These are phyloP conservation scores for Tubosaeta brunneosetosa DNA, from an alignment of 768 basidiomycete genomes.

Conservation along the genomic window DNA sequence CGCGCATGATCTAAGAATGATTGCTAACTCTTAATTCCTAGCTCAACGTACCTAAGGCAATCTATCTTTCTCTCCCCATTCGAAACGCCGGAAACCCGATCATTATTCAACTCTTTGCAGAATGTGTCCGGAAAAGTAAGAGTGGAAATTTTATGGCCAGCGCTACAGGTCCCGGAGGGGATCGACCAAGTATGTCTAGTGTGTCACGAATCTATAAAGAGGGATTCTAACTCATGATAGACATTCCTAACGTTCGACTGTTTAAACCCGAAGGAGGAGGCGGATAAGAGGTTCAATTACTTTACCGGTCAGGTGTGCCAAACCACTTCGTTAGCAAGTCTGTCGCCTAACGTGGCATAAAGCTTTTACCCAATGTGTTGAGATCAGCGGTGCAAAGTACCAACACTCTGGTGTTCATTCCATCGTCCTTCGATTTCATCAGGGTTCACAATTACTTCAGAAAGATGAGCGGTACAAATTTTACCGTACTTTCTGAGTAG, in stretches of 20 bases:
- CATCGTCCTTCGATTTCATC: slow-evolving; percentile 96
- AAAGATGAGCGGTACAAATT: slow-evolving; percentile 64
- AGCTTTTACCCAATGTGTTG: slow-evolving; percentile 77
- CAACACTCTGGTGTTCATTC: slow-evolving; percentile 85
- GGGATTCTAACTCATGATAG: slow-evolving; percentile 33
- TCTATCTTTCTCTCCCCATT: slow-evolving; percentile 82
- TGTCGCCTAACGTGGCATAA: not conserved
- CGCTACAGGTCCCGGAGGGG: slow-evolving; percentile 77
- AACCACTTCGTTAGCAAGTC: not conserved
- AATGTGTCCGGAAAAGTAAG: slow-evolving; percentile 85
- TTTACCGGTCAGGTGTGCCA: slow-evolving; percentile 76
- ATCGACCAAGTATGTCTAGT: slow-evolving; percentile 62
- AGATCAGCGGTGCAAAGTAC: slow-evolving; percentile 92
- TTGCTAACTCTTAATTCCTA: slow-evolving; percentile 26
- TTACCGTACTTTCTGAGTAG: slow-evolving; percentile 87
- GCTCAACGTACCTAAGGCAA: slow-evolving; percentile 84
- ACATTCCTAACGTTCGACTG: slow-evolving; percentile 74
- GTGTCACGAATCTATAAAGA: not conserved
- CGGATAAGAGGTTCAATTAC: slow-evolving; percentile 80
- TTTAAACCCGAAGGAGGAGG: slow-evolving; percentile 64
- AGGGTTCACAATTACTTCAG: slow-evolving; percentile 83
- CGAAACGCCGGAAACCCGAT: slow-evolving; percentile 84
- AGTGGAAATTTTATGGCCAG: slow-evolving; percentile 61
- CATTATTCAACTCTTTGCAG: slow-evolving; percentile 72
- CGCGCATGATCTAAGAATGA: slow-evolving; percentile 55